Base-by-base conservation (phyloP, 1,284 basidiomycete species). In the Grifola frondosa region DNA sequence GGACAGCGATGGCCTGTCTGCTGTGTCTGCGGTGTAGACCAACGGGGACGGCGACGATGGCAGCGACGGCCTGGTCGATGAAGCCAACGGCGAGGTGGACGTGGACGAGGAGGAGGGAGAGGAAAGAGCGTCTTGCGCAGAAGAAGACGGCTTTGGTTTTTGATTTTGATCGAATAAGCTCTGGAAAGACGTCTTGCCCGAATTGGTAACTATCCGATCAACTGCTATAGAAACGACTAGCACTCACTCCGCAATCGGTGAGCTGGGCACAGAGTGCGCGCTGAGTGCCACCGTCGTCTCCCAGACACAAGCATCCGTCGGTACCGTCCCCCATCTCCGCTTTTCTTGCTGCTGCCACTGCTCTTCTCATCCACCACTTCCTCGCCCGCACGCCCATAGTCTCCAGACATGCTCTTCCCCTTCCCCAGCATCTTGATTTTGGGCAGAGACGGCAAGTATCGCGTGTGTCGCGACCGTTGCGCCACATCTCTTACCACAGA, bases 361-460 rank as follows among this genome's bases (percentile, higher is more conserved):
- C 43, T 38, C 39, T 26, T 21, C 12, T 16, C 20, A 12, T 46
- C 45, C 37, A 52, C 8, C 16, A 45, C 53, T n/a, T 46, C 54
- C 34, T 53, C 52, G 41, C 52, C 17, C 43, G 46, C 35, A 40
- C 38, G 19, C 48, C 46, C 30, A 35, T 19, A n/a, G 23, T 52
- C 55, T 15, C 49, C 30, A 24, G 49, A 22, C 52, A 45, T 50
- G 40, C 48, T 49, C 21, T 60, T 64, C 16, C 61, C 56, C 46
- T 63, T 65, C 31, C 61, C 68, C 1, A 70, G 53, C 16, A 66
- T 59, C 40, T 59, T 68, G 21, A 67, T 63, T 54, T 62, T 67
- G 47, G 62, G 57, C 40, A 68, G 52, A 20, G 57, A 55, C 7
- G 56, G 50, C 42, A 59, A 46, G 29, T 53, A 54, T 24, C 58